Conservation (phyloP, 73 alveolate genomes). For the Stentor coeruleus region DNA sequence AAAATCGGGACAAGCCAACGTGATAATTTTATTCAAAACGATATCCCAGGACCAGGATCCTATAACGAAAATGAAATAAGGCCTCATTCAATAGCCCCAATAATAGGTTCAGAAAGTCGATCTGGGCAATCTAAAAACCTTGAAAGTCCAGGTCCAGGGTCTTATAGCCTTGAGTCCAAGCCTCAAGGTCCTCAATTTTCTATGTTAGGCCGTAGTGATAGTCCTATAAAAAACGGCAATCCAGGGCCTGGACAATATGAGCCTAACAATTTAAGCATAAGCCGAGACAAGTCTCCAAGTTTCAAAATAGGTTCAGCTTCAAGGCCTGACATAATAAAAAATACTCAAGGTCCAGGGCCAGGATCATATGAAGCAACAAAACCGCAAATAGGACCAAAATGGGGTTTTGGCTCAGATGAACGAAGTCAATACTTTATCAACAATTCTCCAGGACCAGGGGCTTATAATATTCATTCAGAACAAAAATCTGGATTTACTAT, state of each 20-base stretch:
- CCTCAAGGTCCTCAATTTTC: slow-evolving; percentile 15
- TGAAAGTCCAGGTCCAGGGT: slow-evolving; percentile 11
- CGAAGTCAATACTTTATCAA: background rate
- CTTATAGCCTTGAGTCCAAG: slow-evolving; percentile 9
- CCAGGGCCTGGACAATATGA: slow-evolving; percentile 28
- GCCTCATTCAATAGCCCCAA: background rate
- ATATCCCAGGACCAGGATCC: slow-evolving; percentile 24
- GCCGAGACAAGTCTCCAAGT: background rate
- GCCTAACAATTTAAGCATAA: too few relatives aligned
- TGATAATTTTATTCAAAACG: background rate
- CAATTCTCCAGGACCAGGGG: slow-evolving; percentile 13
- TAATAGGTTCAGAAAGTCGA: background rate
- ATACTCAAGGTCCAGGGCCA: background rate
- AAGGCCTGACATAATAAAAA: background rate
- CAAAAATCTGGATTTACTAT: background rate
- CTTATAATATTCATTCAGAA: background rate
- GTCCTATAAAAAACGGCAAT: background rate
- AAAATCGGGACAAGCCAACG: slow-evolving; percentile 6
- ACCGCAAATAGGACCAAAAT: background rate
- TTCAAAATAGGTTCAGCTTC: background rate
- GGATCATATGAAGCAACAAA: background rate
- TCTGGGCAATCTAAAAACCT: background rate
- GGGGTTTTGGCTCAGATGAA: slow-evolving; percentile 5
- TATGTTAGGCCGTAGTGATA: background rate
- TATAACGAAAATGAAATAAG: background rate